These are phyloP conservation scores for Staphylotrichum tortipilum DNA, from an alignment of 495 filamentous ascomycete genomes.

Conservation along the genomic window DNA sequence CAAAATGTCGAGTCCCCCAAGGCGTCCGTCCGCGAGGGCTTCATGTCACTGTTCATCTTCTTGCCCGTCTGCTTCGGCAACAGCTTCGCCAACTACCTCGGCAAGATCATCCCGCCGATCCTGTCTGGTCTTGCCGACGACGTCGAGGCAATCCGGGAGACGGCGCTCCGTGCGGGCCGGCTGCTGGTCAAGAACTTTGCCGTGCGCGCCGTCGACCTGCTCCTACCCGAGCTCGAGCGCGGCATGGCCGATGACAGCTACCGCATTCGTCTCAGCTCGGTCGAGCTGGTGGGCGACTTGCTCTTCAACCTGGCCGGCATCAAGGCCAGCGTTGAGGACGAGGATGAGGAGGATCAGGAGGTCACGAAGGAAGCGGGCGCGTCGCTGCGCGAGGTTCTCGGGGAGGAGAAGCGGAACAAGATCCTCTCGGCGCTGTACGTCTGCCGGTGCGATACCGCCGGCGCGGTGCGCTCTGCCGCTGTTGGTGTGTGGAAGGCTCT, in stretches of 20 bases:
- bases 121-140: conserved; percentile 91
- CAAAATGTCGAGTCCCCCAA: conserved; percentile 94
- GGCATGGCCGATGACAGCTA: conserved; percentile 92
- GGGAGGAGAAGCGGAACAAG: conserved; percentile 90
- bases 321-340: conserved; percentile 70
- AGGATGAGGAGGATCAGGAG: conserved; percentile 63
- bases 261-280: conserved; percentile 93
- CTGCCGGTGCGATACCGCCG: conserved; percentile 94
- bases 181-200: conserved; percentile 97
- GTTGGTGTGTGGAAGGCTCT: conserved; percentile 94
- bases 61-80: conserved; percentile 98
- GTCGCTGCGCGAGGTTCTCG: conserved; percentile 85
- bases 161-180: conserved; percentile 82
- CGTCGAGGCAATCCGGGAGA: conserved; percentile 89
- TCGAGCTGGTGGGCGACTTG: conserved; percentile 92
- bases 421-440: conserved; percentile 93
- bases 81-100: conserved; percentile 92
- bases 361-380: conserved; percentile 74
- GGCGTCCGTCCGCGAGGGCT: conserved; percentile 84
- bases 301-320: conserved; percentile 98
- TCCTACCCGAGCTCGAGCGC: conserved; percentile 89
- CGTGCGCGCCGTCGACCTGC: conserved; percentile 82
- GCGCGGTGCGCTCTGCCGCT: conserved; percentile 80
- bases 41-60: conserved; percentile 99
- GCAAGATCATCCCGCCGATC: conserved; percentile 93